These are phyloP conservation scores for Tetrapisispora iriomotensis DNA, from an alignment of 805 yeast genomes.

Conservation along the genomic window DNA sequence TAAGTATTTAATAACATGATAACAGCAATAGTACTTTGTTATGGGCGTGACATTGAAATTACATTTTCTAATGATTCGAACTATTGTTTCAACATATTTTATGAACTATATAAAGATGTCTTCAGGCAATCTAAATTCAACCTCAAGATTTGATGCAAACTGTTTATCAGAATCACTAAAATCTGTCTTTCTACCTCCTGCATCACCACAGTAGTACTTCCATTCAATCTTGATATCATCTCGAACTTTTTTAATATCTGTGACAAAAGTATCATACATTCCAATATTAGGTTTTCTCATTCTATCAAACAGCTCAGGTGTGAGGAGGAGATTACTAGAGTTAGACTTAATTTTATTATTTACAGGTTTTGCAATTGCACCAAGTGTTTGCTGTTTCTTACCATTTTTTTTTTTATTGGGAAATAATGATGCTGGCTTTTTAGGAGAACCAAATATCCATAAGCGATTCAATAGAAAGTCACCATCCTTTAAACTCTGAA, in stretches of 20 bases:
- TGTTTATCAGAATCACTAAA: constrained; percentile 67
- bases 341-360: background rate
- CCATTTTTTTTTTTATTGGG: background rate
- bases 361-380: background rate
- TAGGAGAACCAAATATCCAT: constrained; percentile 58
- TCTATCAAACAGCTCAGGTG: constrained; percentile 11
- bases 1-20: background rate
- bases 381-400: background rate
- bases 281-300: constrained; percentile 73
- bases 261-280: constrained; percentile 53
- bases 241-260: constrained; percentile 26
- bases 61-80: background rate
- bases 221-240: constrained; percentile 7
- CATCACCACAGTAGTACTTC: constrained; percentile 75
- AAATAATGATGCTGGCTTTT: constrained; percentile 32
- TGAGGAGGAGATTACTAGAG: background rate
- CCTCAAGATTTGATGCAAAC: constrained; percentile 53
- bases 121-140: constrained; percentile 64
- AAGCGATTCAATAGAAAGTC: constrained; percentile 19
- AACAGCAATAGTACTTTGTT: background rate
- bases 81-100: background rate
- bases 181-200: constrained; percentile 77
- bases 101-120: constrained; percentile 41
- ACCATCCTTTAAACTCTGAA: constrained; percentile 20
- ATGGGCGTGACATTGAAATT: background rate